Evolutionary conservation across 148 eudicot genomes (phyloP).

Genomic region (Camellia japonica): DNA sequence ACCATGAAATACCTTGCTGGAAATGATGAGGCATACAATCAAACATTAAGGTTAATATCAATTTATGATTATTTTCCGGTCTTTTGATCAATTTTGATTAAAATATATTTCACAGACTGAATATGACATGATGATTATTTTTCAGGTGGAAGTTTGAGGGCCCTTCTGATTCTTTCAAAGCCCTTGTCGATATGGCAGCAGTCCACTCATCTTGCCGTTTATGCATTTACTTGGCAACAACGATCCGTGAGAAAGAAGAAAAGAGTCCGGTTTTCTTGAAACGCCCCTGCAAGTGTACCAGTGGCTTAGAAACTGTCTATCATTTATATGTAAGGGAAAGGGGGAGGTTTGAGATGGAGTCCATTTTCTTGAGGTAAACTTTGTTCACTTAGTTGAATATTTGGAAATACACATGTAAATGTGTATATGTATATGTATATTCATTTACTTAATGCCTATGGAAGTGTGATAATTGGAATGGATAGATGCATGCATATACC

Average conservation of each 20-base stretch:
- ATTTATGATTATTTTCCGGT: background rate
- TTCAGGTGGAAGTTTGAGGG: constrained; percentile 94
- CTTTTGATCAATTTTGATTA: background rate
- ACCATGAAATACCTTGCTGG: constrained; percentile 75
- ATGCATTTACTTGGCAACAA: constrained; percentile 81
- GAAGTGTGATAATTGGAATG: background rate
- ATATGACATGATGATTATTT: constrained; percentile 1
- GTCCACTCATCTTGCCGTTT: constrained; percentile 97
- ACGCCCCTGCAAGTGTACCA: constrained; percentile 87
- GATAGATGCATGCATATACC: background rate
- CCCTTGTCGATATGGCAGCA: constrained; percentile 95
- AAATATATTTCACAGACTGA: background rate
- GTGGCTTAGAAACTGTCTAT: constrained; percentile 63
- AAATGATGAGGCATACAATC: constrained; percentile 72
- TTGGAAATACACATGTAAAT: background rate
- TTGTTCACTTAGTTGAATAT: background rate
- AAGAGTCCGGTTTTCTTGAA: constrained; percentile 37
- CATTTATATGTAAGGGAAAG: constrained; percentile 88
- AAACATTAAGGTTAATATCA: constrained; percentile 57
- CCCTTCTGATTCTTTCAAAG: constrained; percentile 90
- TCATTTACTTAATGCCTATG: background rate
- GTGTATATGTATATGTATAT: background rate
- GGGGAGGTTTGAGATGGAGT: constrained; percentile 82
- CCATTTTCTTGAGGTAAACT: constrained; percentile 74
- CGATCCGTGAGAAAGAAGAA: constrained; percentile 66